Percentiles rank a stretch among this genome's conserved stretches.
These are phyloP conservation scores for Cyphellophora europaea DNA, from an alignment of 2,329 filamentous ascomycete genomes.

Conservation along the genomic window DNA sequence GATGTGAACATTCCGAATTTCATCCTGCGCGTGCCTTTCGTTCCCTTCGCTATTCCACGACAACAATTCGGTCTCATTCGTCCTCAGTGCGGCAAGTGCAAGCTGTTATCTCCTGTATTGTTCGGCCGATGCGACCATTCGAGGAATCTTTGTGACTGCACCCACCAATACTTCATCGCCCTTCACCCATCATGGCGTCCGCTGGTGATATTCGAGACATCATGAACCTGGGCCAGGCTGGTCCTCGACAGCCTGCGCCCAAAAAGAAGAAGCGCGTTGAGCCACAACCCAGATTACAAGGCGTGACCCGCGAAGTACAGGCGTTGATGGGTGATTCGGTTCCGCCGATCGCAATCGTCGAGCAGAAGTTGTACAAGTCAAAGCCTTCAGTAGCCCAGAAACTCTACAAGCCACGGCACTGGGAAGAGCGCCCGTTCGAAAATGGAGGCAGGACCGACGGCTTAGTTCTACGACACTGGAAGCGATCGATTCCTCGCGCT, in stretches of 20 bases:
- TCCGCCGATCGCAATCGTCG: slow-evolving; percentile 42
- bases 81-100: too few species aligned
- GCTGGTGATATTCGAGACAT: slow-evolving; percentile 81
- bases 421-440: slow-evolving; percentile 46
- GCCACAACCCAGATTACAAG: slow-evolving; percentile 34
- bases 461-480: slow-evolving; percentile 72
- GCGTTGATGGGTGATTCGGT: slow-evolving; percentile 41
- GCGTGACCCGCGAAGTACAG: slow-evolving; percentile 41
- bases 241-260: slow-evolving; percentile 44
- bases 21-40: too few species aligned
- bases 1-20: too few species aligned
- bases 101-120: too few species aligned
- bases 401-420: slow-evolving; percentile 17
- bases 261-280: slow-evolving; percentile 66
- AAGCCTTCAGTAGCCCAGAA: slow-evolving; percentile 18
- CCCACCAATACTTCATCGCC: too few species aligned
- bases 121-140: too few species aligned
- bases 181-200: slow-evolving; percentile 45
- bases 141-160: too few species aligned
- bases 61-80: too few species aligned
- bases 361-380: slow-evolving; percentile 40
- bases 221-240: slow-evolving; percentile 63
- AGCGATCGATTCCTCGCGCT: slow-evolving; percentile 43
- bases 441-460: slow-evolving; percentile 69
- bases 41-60: too few species aligned